These are phyloP conservation scores for Dalechampia spathulata DNA, from an alignment of 441 rosid species.

Conservation along the genomic window DNA sequence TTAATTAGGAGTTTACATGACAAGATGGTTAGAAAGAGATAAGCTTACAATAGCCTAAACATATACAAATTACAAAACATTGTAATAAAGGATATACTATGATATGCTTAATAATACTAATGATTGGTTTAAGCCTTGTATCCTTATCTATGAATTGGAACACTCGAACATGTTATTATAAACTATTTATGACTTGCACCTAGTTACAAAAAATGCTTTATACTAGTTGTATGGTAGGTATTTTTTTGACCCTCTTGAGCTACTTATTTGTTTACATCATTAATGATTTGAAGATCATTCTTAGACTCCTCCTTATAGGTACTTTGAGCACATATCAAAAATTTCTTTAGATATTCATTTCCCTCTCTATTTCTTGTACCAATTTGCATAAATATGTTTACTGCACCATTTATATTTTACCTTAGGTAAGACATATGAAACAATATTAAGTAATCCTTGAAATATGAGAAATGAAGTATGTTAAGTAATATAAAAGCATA, in stretches of 20 bases:
- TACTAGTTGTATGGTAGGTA: neutral
- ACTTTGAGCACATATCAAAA: neutral
- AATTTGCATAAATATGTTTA: neutral
- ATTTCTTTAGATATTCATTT: neutral
- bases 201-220: neutral
- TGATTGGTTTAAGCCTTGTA: neutral
- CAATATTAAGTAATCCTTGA: neutral
- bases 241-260: too few relatives aligned
- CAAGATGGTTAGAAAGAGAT: too few relatives aligned
- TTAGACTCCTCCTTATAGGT: neutral
- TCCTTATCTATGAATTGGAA: neutral
- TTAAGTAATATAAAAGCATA: too few relatives aligned
- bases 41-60: too few relatives aligned
- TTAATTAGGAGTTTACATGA: too few relatives aligned
- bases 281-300: neutral
- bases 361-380: neutral
- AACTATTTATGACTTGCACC: neutral
- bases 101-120: too few relatives aligned
- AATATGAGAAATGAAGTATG: neutral
- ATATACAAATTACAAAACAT: too few relatives aligned
- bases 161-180: neutral
- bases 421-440: neutral
- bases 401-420: neutral
- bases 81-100: too few relatives aligned
- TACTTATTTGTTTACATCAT: neutral